Evolutionary conservation across 176 grass and related monocot species (phyloP).

Genomic region (Sorghum bicolor): DNA sequence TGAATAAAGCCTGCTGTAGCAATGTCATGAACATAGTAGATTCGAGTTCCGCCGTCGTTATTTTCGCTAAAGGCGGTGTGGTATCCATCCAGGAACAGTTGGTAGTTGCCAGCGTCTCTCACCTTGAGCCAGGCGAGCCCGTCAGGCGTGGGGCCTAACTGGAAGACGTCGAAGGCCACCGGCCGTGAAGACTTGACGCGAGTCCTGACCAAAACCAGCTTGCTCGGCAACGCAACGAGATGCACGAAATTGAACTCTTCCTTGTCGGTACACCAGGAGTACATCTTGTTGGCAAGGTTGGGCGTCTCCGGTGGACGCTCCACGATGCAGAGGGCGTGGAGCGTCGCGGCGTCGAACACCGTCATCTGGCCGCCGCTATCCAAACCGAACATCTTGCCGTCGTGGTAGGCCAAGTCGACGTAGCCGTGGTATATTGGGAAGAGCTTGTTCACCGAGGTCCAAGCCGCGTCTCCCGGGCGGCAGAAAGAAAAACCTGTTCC

Average conservation of each 20-base stretch:
- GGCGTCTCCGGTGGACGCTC: not conserved
- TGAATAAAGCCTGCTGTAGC: not conserved
- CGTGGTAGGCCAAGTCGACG: not conserved
- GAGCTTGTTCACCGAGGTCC: not conserved
- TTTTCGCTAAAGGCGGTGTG: not conserved
- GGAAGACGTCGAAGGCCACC: slow-evolving; percentile 17
- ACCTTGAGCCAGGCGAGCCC: not conserved
- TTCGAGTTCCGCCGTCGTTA: not conserved
- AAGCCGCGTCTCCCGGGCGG: slow-evolving; percentile 5
- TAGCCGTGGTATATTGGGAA: not conserved
- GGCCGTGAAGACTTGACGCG: not conserved
- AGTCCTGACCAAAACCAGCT: slow-evolving; percentile 2
- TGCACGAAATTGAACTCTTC: not conserved
- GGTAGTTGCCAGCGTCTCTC: not conserved
- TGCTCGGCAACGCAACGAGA: slow-evolving; percentile 9
- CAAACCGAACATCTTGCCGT: slow-evolving; percentile 13
- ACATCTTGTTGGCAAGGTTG: not conserved
- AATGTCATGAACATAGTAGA: slow-evolving; percentile 22
- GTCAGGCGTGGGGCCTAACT: not conserved
- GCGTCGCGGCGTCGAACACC: slow-evolving; percentile 5
- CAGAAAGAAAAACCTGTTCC: not conserved
- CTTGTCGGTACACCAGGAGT: rapidly evolving
- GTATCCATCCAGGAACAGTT: slow-evolving; percentile 13
- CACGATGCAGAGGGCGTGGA: not conserved
- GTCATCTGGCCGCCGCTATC: rapidly evolving